Conservation (phyloP, 208 protist genomes). For the Crithidia thermophila region DNA sequence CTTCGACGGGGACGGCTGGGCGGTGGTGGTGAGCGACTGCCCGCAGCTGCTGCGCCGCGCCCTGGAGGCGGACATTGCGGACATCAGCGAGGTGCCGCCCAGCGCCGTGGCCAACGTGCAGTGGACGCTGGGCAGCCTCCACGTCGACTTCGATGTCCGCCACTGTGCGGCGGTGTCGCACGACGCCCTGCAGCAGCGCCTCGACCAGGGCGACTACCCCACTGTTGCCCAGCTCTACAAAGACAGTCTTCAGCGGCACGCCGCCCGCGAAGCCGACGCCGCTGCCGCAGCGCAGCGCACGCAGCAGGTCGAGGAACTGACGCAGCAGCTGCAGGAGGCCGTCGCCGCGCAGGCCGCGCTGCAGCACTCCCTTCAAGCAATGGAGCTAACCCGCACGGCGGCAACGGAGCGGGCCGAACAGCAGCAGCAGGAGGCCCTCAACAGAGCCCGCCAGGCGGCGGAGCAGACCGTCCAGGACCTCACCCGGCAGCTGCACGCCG, state of each 20-base stretch:
- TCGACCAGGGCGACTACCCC: conserved; percentile 14
- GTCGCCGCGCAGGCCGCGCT: neutral
- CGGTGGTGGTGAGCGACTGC: too few relatives aligned
- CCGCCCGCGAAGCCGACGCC: neutral
- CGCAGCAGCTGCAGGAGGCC: conserved; percentile 1
- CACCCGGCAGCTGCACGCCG: conserved; percentile 1
- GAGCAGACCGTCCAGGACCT: neutral
- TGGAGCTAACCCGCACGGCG: neutral
- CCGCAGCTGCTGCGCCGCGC: neutral
- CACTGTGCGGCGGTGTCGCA: neutral
- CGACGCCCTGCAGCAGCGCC: too few relatives aligned
- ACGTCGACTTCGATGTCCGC: too few relatives aligned
- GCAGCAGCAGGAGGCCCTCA: conserved; percentile 7
- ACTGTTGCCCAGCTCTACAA: conserved; percentile 11
- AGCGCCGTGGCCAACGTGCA: too few relatives aligned
- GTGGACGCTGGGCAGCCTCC: too few relatives aligned
- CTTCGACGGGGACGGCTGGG: too few relatives aligned
- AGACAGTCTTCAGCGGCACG: neutral
- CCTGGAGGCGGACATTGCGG: neutral
- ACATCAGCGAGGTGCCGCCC: too few relatives aligned
- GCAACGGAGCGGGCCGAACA: neutral
- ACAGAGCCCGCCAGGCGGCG: neutral
- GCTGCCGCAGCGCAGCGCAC: neutral
- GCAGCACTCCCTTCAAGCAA: neutral
- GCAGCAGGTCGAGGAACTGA: neutral